A percentile compares a stretch with the other conserved stretches of the same genome.
These are phyloP conservation scores for Kurtzmaniella quercitrusa DNA, from an alignment of 1,139 yeast species.

Conservation along the genomic window DNA sequence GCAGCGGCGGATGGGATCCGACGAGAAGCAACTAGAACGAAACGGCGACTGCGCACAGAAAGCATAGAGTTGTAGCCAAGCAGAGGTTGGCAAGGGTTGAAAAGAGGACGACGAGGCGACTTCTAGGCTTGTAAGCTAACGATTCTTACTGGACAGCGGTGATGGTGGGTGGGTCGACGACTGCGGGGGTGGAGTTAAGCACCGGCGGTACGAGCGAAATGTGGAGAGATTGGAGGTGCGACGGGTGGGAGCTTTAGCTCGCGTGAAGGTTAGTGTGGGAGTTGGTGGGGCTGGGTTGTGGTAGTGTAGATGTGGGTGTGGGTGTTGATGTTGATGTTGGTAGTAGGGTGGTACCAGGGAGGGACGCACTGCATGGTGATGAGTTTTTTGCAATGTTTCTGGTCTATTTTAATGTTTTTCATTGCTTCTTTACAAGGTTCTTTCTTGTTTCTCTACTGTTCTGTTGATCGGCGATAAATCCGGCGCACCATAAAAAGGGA, in stretches of 20 bases:
- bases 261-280: too few species aligned
- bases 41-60: not conserved
- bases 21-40: not conserved
- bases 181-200: slow-evolving; percentile 1
- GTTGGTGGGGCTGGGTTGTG: too few species aligned
- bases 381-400: too few species aligned
- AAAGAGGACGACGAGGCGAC: not conserved
- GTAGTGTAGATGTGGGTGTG: too few species aligned
- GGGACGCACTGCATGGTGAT: too few species aligned
- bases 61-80: not conserved
- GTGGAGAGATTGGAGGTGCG: not conserved
- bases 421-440: too few species aligned
- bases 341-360: too few species aligned
- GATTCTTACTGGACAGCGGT: not conserved
- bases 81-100: not conserved
- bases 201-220: not conserved
- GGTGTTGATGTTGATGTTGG: too few species aligned
- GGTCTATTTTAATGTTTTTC: too few species aligned
- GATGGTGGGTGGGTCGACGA: not conserved
- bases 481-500: too few species aligned
- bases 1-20: not conserved
- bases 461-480: too few species aligned
- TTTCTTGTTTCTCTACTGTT: too few species aligned
- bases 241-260: not conserved
- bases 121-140: not conserved